Base-by-base conservation (phyloP, 2,329 filamentous ascomycete genomes). In the Didymella glomerata region DNA sequence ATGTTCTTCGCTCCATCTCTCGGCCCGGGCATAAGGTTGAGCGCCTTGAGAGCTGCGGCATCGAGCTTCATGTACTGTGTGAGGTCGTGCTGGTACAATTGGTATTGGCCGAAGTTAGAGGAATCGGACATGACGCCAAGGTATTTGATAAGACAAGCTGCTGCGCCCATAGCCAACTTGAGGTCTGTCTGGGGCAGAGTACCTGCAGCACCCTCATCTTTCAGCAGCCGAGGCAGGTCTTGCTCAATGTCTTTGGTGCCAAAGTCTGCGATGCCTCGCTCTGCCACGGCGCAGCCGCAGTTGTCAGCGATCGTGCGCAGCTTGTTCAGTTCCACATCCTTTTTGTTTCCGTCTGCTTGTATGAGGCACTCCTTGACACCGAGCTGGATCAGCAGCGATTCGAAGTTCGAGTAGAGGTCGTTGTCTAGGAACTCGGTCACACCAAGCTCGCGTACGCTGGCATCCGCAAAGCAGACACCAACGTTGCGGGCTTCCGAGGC, bases 391-490 rank as follows among this genome's bases (percentile, higher is more conserved):
- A 99, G 86, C 18, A 99, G 84, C 3, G 93, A 93, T 79, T 99
- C 95, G 67, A 99, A 96, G 76, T 99, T 99, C 51, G 94, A 98
- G 80, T 96, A 99, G 10, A 97, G 84, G 74, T 99, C 95, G 73
- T 98, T 99, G 82, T 99, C 95, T n/a, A 97, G 86, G 66, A 99
- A 99, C 75, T 99, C 96, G 82, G 92, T 97, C 53, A 99, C 93
- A 9, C 95, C 95, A 2, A 99, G 85, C 80, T 99, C 95, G 50
- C 95, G 86, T 25, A 98, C 94, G 66, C 92, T 97, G 1, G 96
- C 95, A 81, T 99, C 95, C 8, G 95, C 96, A 74, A 99, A 99
- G 79, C 95, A 98, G 5, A 99, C 94, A 9, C 95, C 95, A 0
- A 99, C 90, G 65, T 86, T 91, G 45, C 95, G 86, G 6, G 90